Percentiles rank a stretch among this genome's conserved stretches.
phyloP scores from a whole-genome alignment of 1,284 basidiomycete genomes.

The Boletellus deceptivus region DNA sequence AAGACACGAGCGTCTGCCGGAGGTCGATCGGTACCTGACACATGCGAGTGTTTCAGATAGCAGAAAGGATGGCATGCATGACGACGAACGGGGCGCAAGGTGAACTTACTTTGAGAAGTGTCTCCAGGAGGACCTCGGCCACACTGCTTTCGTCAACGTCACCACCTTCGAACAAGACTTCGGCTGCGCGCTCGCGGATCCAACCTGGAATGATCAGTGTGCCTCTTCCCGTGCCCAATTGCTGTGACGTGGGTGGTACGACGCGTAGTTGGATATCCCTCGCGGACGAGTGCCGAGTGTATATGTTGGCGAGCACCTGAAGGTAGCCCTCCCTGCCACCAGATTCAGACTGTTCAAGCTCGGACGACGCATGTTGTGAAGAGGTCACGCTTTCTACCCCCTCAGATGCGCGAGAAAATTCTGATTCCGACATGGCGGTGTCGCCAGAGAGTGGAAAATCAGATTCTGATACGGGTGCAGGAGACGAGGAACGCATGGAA shows the following conservation, averaged over 20 bases:
- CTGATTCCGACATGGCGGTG: constrained; percentile 59
- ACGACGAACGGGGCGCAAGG: neutral
- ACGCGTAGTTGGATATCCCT: constrained; percentile 68
- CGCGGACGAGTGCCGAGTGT: constrained; percentile 70
- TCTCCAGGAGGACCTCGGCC: constrained; percentile 76
- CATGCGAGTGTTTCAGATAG: neutral
- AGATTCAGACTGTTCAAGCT: constrained; percentile 43
- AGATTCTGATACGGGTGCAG: constrained; percentile 44
- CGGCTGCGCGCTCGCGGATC: constrained; percentile 88
- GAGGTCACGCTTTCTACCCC: constrained; percentile 50
- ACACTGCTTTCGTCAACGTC: constrained; percentile 83
- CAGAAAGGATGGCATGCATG: neutral
- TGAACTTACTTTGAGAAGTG: constrained; percentile 65
- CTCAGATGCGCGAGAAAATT: constrained; percentile 53
- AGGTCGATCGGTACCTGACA: constrained; percentile 84
- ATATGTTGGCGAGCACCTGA: constrained; percentile 65
- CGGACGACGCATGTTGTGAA: constrained; percentile 55
- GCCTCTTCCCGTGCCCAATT: constrained; percentile 68
- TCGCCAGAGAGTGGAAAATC: constrained; percentile 57
- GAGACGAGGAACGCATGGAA: constrained; percentile 43
- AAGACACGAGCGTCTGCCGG: constrained; percentile 74
- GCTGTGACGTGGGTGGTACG: constrained; percentile 60
- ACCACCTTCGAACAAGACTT: constrained; percentile 88
- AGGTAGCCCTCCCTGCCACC: constrained; percentile 46
- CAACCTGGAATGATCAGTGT: constrained; percentile 89